These are phyloP conservation scores for Colletotrichum ledebouriae DNA, from an alignment of 2,329 filamentous ascomycete species.

Conservation along the genomic window DNA sequence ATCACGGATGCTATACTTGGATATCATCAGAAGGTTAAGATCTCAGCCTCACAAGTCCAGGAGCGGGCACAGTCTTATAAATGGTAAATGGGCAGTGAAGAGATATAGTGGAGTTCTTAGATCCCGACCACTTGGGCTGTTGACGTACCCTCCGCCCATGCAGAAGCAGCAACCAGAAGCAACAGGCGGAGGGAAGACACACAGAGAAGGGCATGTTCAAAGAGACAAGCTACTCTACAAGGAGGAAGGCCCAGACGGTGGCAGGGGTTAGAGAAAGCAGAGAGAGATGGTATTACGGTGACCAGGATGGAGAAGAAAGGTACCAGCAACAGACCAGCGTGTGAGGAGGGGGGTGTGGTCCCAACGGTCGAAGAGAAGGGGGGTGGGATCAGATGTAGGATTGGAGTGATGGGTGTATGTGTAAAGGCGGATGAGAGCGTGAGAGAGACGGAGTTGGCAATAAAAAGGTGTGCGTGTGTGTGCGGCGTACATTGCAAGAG, in stretches of 20 bases:
- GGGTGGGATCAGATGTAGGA: background rate
- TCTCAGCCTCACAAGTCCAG: constrained; percentile 44
- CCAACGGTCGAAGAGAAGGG: constrained; percentile 16
- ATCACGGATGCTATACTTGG: constrained; percentile 44
- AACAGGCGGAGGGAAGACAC: constrained; percentile 26
- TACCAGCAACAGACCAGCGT: constrained; percentile 36
- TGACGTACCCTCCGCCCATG: constrained; percentile 32
- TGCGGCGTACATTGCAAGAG: background rate
- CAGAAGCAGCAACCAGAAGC: constrained; percentile 10
- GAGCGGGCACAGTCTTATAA: constrained; percentile 43
- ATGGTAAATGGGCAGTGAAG: constrained; percentile 43
- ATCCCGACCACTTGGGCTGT: constrained; percentile 31
- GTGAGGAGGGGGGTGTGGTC: constrained; percentile 30
- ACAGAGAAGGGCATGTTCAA: constrained; percentile 35
- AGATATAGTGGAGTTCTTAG: constrained; percentile 40
- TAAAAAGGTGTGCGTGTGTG: background rate
- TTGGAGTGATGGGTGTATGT: constrained; percentile 19
- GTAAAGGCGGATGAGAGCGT: constrained; percentile 8
- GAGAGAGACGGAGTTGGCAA: constrained; percentile 8
- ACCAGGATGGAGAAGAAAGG: constrained; percentile 37
- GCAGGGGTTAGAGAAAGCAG: constrained; percentile 35
- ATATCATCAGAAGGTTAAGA: constrained; percentile 44
- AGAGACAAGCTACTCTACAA: constrained; percentile 42
- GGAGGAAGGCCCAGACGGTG: constrained; percentile 36
- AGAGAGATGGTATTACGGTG: constrained; percentile 35